Evolutionary conservation across 495 filamentous ascomycete species (phyloP), one percentile per base, ranked within the genome.

Genomic region (Penicillium pancosmium): DNA sequence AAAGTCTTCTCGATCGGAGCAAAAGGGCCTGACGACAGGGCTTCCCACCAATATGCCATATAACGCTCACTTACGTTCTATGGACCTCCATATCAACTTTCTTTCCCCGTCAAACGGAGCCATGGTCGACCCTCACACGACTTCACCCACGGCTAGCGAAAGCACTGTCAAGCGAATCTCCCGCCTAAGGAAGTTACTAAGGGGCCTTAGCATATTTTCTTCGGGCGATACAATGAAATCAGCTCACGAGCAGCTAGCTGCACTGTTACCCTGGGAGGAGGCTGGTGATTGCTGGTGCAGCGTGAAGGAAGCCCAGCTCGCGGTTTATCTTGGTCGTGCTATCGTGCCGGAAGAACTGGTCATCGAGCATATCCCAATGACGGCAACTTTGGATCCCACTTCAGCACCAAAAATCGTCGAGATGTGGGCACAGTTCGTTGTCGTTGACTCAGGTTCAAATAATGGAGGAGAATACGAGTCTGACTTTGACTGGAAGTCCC

Each of bases 251-350:
- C 19, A 13, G 9, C 11, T 25, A 2, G 57, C 69, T 21, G 79
- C 77, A 16, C 63, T 80, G 15, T 49, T 54, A 4, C 54, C 71
- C 1, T 81, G 80, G 80, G 59, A 75, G 12, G 80, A 81, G 23
- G 55, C 68, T 6, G 76, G 74, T n/a, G 80, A 82, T 33, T 76
- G 77, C 57, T 82, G 77, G 78, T 83, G 80, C 58, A 72, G 64
- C 35, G 66, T 67, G 19, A 77, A 76, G 5, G 69, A 73, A 43
- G 54, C 76, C 6, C 80, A 83, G 55, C 61, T 83, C 5, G 55
- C 67, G 10, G 64, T 80, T 5, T 34, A 61, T 1, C 67, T 81
- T 0, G 62, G 69, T 6, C 71, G 64, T 12, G 56, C 57, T 1
- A 79, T 81, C 21, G 68, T 79, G 5, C 77, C 79, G 0, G 77